Evolutionary conservation across 352 stramenopile genomes (phyloP).

Genomic region (Pythium periplocum): DNA sequence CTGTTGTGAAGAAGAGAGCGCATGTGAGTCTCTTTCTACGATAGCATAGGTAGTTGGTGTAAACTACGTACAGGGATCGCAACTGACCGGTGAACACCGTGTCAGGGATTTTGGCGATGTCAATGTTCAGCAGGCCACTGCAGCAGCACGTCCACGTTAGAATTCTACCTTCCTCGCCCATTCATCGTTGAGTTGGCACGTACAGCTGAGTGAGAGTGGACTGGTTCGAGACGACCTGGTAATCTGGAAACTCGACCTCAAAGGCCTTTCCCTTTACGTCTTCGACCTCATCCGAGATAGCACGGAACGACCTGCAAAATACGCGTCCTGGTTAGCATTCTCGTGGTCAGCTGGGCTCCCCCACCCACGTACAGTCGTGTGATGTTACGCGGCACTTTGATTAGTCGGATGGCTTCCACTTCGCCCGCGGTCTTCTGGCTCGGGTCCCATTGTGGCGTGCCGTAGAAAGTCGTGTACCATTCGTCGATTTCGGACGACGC

Average conservation of each 20-base stretch:
- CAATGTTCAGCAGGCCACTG: slow-evolving; percentile 11
- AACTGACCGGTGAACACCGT: slow-evolving; percentile 6
- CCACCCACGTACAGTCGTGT: slow-evolving; percentile 11
- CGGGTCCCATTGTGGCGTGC: slow-evolving; percentile 9
- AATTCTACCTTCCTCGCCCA: too few species aligned
- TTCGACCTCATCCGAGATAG: slow-evolving; percentile 5
- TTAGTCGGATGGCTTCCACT: slow-evolving; percentile 12
- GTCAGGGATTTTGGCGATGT: slow-evolving; percentile 8
- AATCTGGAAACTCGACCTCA: slow-evolving; percentile 13
- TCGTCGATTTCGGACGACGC: slow-evolving; percentile 14
- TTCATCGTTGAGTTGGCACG: neutral
- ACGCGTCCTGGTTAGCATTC: neutral
- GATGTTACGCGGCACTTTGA: slow-evolving; percentile 16
- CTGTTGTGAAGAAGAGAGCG: neutral
- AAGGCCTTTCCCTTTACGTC: slow-evolving; percentile 13
- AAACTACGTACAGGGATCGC: slow-evolving; percentile 7
- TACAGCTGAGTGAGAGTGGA: slow-evolving; percentile 4
- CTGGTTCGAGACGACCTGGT: slow-evolving; percentile 7
- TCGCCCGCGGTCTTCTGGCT: slow-evolving; percentile 8
- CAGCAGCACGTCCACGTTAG: neutral
- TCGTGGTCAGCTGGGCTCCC: too few species aligned
- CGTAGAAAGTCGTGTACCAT: slow-evolving; percentile 11
- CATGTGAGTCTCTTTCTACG: too few species aligned
- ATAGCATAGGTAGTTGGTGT: neutral
- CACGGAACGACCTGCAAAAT: slow-evolving; percentile 10